These are phyloP conservation scores for Ogataea nakhonphanomensis DNA, from an alignment of 805 yeast genomes.

Conservation along the genomic window DNA sequence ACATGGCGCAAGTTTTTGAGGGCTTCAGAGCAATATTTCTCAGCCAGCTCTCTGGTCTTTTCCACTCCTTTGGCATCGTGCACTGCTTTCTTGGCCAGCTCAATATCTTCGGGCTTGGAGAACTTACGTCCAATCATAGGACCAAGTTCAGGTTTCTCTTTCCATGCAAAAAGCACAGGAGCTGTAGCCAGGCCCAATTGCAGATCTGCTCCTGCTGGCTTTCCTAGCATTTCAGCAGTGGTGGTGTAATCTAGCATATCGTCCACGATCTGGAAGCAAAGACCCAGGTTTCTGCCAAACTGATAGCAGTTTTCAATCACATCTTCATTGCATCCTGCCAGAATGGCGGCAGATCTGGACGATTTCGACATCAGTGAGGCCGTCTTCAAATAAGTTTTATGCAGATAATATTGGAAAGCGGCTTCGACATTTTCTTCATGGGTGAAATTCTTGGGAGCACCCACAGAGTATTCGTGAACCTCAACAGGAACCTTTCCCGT, in stretches of 20 bases:
- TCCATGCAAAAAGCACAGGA: conserved; percentile 94
- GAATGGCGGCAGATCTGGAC: conserved; percentile 87
- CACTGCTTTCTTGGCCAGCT: conserved; percentile 74
- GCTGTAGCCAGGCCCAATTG: conserved; percentile 95
- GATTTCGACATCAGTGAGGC: conserved; percentile 93
- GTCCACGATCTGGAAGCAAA: conserved; percentile 94
- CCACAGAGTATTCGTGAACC: conserved; percentile 55
- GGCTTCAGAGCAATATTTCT: conserved; percentile 73
- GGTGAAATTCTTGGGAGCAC: conserved; percentile 32
- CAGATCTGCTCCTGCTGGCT: conserved; percentile 94
- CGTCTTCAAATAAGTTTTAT: conserved; percentile 92
- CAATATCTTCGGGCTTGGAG: conserved; percentile 76
- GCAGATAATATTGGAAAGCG: conserved; percentile 93
- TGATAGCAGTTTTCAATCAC: conserved; percentile 85
- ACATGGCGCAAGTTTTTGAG: conserved; percentile 63
- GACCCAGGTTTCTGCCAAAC: conserved; percentile 89
- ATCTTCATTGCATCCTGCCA: conserved; percentile 74
- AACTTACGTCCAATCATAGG: conserved; percentile 81
- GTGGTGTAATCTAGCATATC: conserved; percentile 94
- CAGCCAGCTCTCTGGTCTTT: conserved; percentile 73
- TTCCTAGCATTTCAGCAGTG: conserved; percentile 81
- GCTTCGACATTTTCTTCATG: conserved; percentile 69
- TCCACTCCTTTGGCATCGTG: conserved; percentile 67
- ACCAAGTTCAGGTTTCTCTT: conserved; percentile 78
- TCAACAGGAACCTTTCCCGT: conserved; percentile 62